Evolutionary conservation across 768 basidiomycete species (phyloP), one percentile per base, ranked within the genome.

Genomic region (Phaeotremella skinneri): DNA sequence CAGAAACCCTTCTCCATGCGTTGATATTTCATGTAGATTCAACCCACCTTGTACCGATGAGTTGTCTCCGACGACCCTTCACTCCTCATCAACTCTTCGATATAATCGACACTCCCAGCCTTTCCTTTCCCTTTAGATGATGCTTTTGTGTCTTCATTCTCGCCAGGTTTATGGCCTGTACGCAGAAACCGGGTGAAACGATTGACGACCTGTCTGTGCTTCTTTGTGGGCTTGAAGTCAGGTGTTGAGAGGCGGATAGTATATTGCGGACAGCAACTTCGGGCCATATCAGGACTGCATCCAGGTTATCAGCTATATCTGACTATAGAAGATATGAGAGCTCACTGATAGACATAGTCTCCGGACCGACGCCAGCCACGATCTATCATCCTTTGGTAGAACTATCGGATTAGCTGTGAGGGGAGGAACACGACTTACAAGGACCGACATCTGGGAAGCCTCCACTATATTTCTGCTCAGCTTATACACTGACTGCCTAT

Each of bases 251-350:
- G 58, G 2, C 84, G 89, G 75, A 97, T 97, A 2, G 94, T 91
- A 73, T 96, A 94, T 65, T 91, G 89, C 0, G 93, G 90, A 73
- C 94, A 98, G 73, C 94, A 97, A 9, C 91, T 87, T 4, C 78
- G 74, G 62, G 80, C 82, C 76, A 93, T 80, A 75, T 93, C 85
- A 3, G 92, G 92, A 62, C 89, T 90, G 49, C 23, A n/a, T 14
- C 32, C 37, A 9, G 21, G 16, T 30, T 17, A 31, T 48, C 20
- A 50, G 30, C 39, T 43, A 21, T 47, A 9, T 31, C 23, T 29
- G 52, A 5, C 17, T n/a, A 0, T 14, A 26, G 6, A 41, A 13
- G 21, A 52, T 31, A 31, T 20, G 25, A 29, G 4, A 26, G 55
- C 65, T 52, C 41, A 75, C 75, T 72, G 73, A 76, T 97, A 97